Conservation (phyloP, 192 early-diverging fungal genomes). For the Gaertneriomyces semiglobifer region DNA sequence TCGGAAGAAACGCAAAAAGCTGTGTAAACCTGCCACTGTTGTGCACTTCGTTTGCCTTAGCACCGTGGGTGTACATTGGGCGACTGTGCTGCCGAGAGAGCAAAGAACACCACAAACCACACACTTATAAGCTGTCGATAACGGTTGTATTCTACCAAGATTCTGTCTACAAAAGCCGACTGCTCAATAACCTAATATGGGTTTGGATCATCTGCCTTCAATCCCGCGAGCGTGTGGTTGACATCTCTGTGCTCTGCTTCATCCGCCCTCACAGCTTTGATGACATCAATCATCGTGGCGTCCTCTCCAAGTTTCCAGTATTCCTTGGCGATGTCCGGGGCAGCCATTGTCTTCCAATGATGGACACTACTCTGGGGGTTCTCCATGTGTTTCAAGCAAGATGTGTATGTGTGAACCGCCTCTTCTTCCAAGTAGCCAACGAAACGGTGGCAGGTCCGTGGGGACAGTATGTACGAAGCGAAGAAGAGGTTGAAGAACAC, state of each 20-base stretch:
- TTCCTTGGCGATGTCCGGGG: slow-evolving; percentile 74
- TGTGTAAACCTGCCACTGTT: too few relatives aligned
- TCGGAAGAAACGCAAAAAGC: too few relatives aligned
- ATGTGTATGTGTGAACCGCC: slow-evolving; percentile 87
- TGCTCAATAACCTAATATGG: too few relatives aligned
- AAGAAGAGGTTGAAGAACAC: slow-evolving; percentile 91
- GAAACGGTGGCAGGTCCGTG: slow-evolving; percentile 79
- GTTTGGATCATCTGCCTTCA: too few relatives aligned
- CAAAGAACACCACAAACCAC: too few relatives aligned
- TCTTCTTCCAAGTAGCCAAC: slow-evolving; percentile 92
- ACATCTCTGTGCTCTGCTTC: slow-evolving; percentile 83
- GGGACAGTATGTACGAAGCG: slow-evolving; percentile 69
- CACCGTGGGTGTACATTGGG: too few relatives aligned
- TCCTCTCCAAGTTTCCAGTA: slow-evolving; percentile 72
- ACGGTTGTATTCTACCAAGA: too few relatives aligned
- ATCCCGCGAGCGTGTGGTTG: slow-evolving; percentile 80
- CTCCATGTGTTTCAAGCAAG: slow-evolving; percentile 83
- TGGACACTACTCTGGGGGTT: slow-evolving; percentile 28
- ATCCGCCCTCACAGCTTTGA: slow-evolving; percentile 83
- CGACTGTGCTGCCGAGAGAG: too few relatives aligned
- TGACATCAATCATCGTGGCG: slow-evolving; percentile 80
- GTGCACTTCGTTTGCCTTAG: too few relatives aligned
- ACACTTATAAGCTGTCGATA: too few relatives aligned
- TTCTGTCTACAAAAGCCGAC: too few relatives aligned
- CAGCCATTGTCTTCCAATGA: slow-evolving; percentile 67